Percentiles rank a stretch among this genome's conserved stretches.
Evolutionary conservation across 75 land plant genomes (phyloP).

Genomic region (Selaginella tamariscina): DNA sequence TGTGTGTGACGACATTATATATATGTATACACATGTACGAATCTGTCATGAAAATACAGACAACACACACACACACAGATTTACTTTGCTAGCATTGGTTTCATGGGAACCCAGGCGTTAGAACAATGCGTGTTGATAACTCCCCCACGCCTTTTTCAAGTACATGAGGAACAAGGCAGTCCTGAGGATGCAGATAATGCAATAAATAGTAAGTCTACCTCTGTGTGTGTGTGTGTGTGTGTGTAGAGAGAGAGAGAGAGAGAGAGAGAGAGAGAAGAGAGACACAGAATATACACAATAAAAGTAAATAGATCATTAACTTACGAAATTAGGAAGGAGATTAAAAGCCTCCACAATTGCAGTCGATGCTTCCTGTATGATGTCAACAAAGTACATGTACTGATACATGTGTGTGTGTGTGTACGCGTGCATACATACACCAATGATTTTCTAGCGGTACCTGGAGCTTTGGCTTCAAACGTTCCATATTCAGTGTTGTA

Average conservation of each 20-base stretch:
- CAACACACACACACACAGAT: too few relatives aligned
- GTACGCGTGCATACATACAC: too few relatives aligned
- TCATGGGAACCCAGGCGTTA: conserved; percentile 80
- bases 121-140: conserved; percentile 37
- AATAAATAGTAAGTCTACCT: too few relatives aligned
- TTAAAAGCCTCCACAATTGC: conserved; percentile 70
- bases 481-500: conserved; percentile 10
- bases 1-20: neutral
- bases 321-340: conserved; percentile 66
- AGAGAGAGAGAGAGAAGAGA: too few relatives aligned
- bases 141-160: conserved; percentile 50
- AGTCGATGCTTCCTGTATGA: conserved; percentile 38
- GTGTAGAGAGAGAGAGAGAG: too few relatives aligned
- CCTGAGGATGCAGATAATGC: too few relatives aligned
- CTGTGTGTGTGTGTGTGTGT: too few relatives aligned
- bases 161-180: conserved; percentile 63
- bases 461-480: conserved; percentile 51
- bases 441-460: conserved; percentile 22
- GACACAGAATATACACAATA: neutral
- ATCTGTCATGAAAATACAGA: too few relatives aligned
- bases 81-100: conserved; percentile 95
- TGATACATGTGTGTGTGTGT: neutral
- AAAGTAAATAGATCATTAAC: neutral
- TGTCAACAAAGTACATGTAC: conserved; percentile 5
- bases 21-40: neutral